A percentile compares a stretch with the other conserved stretches of the same genome.
Conservation (phyloP, 148 eudicot genomes). For the Cornus controversa region DNA sequence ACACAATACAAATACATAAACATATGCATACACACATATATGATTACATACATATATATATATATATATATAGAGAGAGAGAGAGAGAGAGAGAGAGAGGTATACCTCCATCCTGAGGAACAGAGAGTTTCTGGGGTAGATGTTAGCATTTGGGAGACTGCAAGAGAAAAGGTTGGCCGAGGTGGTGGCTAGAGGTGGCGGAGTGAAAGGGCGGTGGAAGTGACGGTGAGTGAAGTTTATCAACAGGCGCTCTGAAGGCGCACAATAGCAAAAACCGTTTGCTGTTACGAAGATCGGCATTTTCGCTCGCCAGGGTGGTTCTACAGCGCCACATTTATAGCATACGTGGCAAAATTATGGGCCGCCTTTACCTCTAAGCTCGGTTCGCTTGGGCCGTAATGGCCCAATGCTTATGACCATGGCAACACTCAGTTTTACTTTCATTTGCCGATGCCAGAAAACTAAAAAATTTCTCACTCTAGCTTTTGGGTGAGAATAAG, state of each 20-base stretch:
- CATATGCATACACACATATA: background rate
- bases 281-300: conserved; percentile 30
- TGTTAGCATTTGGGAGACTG: conserved; percentile 15
- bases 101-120: conserved; percentile 66
- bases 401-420: background rate
- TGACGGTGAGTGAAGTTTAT: conserved; percentile 9
- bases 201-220: conserved; percentile 27
- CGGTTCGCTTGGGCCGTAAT: background rate
- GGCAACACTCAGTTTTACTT: too few relatives aligned
- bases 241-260: conserved; percentile 23
- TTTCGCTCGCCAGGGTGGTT: background rate
- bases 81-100: background rate
- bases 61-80: background rate
- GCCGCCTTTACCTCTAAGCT: background rate
- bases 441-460: too few relatives aligned
- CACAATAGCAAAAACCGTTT: conserved; percentile 34
- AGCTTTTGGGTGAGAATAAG: too few relatives aligned
- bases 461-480: too few relatives aligned
- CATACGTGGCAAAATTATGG: background rate
- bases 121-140: conserved; percentile 58
- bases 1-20: background rate
- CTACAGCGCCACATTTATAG: too few relatives aligned
- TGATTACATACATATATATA: too few relatives aligned
- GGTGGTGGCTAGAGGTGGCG: conserved; percentile 9
- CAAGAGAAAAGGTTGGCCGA: conserved; percentile 14